Base-by-base conservation (phyloP, 768 basidiomycete species). In the Chalciporus pseudorubinellus region DNA sequence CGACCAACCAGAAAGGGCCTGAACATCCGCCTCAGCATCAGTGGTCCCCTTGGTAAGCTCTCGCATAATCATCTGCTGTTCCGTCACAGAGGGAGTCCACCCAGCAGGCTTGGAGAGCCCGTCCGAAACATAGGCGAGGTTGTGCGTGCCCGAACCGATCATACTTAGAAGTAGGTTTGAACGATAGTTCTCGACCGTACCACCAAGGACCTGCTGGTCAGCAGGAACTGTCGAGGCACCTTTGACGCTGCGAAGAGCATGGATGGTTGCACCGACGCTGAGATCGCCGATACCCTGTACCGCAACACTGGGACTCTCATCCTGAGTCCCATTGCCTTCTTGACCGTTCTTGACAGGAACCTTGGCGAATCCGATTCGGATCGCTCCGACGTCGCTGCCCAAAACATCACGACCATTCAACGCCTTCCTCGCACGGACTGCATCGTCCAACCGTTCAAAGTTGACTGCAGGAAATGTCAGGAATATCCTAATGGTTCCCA, bases 11-110 rank as follows among this genome's bases (percentile, higher is more conserved):
- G 91, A 82, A 53, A 98, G 83, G 22, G 88, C 83, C 60, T 83
- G 83, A 47, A 98, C 82, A 62, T 98, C 93, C 33, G 78, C 77
- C 62, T 95, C 94, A 6, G 89, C 85, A 54, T 94, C 89, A 1
- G 74, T 67, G 52, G 80, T 79, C 33, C 93, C 87, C 22, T 76
- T 83, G 62, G 89, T 86, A 18, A 99, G 78, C 68, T 98, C 93
- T 63, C 85, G 83, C 88, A 98, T 88, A 57, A 99, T 87, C 88
- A 97, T 91, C 71, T 98, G 95, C 66, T 94, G 91, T 70, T 98
- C 95, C 3, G 91, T 94, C 48, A 95, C 83, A 6, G 84, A 82
- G 9, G 84, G 78, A 26, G 77, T 70, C 81, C 83, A 87, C n/a
- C 82, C 81, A 55, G 82, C 74, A 36, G 83, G 77, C 65, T 86